Base-by-base conservation (phyloP, 768 basidiomycete genomes). In the Filobasidium floriforme region DNA sequence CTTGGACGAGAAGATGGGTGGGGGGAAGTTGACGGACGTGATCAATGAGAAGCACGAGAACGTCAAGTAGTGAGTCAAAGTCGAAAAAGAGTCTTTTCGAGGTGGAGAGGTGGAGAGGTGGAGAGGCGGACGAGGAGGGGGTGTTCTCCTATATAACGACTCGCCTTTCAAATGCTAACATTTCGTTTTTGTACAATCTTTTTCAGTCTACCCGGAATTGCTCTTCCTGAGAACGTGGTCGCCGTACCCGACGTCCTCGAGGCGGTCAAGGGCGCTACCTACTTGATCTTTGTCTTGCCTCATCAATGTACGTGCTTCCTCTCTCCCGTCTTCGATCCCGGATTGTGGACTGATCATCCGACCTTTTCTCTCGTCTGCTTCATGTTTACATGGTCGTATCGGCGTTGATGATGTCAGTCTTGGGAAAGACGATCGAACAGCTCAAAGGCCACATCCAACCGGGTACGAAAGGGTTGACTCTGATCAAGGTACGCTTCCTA, bases 41-140 rank as follows among this genome's bases (percentile, higher is more conserved):
- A 82, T 82, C 77, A 82, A 82, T 70, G 74, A 76, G 62, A 73
- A 73, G 65, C 80, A 82, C 66, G 79, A 79, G 71, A 82, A 82
- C 65, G 68, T 72, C 28, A 76, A 77, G 68, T 80, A 78, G 51
- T 55, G 32, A 66, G 59, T 59, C 4, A 11, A 15, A 15, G 24
- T 6, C n/a, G n/a, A n/a, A n/a, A n/a, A n/a, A n/a, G n/a, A n/a
- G n/a, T n/a, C n/a, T n/a, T n/a, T n/a, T n/a, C n/a, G n/a, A n/a
- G n/a, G n/a, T n/a, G n/a, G n/a, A n/a, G n/a, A n/a, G n/a, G n/a
- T n/a, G n/a, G n/a, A n/a, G n/a, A n/a, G n/a, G n/a, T n/a, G n/a
- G n/a, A n/a, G n/a, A n/a, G n/a, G n/a, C n/a, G n/a, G n/a, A n/a
- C n/a, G n/a, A n/a, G n/a, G n/a, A n/a, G n/a, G n/a, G n/a, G n/a